phyloP scores from a whole-genome alignment of 371 early-diverging fungal genomes.

The Mortierella sp. region DNA sequence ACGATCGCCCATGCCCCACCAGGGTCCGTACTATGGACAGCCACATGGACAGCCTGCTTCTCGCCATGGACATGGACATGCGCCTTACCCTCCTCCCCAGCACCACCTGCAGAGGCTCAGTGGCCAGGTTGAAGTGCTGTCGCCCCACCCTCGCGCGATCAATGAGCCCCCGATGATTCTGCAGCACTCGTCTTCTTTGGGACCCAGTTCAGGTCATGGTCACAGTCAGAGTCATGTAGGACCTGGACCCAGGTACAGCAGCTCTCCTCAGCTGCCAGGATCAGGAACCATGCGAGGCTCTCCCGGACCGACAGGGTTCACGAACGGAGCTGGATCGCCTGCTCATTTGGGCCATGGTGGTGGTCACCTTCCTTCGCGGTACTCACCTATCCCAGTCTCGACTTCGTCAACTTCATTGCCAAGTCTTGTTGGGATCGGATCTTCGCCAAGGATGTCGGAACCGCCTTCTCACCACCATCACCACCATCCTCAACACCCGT shows the following conservation, averaged over 20 bases:
- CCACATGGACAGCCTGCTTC: conserved; percentile 13
- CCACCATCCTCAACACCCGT: conserved; percentile 24
- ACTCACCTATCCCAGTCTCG: conserved; percentile 35
- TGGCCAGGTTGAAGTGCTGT: conserved; percentile 24
- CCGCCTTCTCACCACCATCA: conserved; percentile 28
- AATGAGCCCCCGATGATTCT: conserved; percentile 20
- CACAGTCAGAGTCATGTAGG: conserved; percentile 29
- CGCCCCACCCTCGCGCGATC: conserved; percentile 32
- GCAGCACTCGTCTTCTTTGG: conserved; percentile 25
- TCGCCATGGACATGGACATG: conserved; percentile 30
- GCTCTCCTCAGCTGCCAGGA: conserved; percentile 43
- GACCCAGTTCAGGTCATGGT: background rate
- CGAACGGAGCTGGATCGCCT: conserved; percentile 36
- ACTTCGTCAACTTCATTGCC: conserved; percentile 18
- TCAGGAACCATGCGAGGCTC: conserved; percentile 34
- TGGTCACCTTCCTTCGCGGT: conserved; percentile 27
- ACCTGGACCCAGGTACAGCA: conserved; percentile 37
- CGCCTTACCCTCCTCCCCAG: conserved; percentile 21
- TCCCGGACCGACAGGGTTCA: conserved; percentile 26
- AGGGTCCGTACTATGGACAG: conserved; percentile 37
- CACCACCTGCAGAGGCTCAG: conserved; percentile 26
- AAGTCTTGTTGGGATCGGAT: conserved; percentile 16
- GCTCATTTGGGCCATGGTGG: conserved; percentile 41
- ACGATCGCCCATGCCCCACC: conserved; percentile 43
- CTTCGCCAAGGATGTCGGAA: conserved; percentile 32